These are phyloP conservation scores for Penicillium sclerotigenum DNA, from an alignment of 2,329 filamentous ascomycete genomes.

Conservation along the genomic window DNA sequence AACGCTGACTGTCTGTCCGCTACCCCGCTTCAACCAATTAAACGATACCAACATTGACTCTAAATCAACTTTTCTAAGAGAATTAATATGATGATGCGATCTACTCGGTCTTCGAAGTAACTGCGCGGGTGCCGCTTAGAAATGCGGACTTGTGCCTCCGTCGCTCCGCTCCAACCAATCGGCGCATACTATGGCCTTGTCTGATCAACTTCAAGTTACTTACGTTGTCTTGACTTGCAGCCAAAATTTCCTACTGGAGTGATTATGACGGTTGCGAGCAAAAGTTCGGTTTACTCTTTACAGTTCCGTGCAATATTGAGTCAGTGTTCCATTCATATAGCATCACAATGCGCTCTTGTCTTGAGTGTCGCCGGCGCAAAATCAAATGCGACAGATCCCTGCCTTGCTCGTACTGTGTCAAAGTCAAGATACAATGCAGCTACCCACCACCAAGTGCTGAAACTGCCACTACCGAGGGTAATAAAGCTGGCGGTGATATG, in stretches of 20 bases:
- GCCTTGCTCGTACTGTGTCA: constrained; percentile 31
- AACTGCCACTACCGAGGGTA: not conserved
- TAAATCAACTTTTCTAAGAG: not conserved
- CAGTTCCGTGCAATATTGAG: no score
- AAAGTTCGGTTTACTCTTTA: not conserved
- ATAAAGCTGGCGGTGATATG: not conserved
- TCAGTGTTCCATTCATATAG: not conserved
- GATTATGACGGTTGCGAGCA: no score
- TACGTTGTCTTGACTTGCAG: not conserved
- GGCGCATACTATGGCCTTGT: not conserved
- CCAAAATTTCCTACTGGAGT: not conserved
- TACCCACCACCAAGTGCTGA: constrained; percentile 19
- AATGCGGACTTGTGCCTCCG: not conserved
- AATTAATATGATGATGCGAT: not conserved
- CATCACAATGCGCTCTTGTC: constrained; percentile 15
- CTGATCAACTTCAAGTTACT: not conserved
- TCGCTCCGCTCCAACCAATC: not conserved
- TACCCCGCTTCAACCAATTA: not conserved
- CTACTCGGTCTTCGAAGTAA: not conserved
- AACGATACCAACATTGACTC: not conserved
- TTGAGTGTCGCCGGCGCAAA: constrained; percentile 27
- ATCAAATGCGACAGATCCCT: constrained; percentile 25
- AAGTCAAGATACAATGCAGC: constrained; percentile 35
- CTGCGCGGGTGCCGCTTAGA: not conserved
- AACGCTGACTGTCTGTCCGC: not conserved